phyloP scores from a whole-genome alignment of 306 rosid species.

The Senna siamea region DNA sequence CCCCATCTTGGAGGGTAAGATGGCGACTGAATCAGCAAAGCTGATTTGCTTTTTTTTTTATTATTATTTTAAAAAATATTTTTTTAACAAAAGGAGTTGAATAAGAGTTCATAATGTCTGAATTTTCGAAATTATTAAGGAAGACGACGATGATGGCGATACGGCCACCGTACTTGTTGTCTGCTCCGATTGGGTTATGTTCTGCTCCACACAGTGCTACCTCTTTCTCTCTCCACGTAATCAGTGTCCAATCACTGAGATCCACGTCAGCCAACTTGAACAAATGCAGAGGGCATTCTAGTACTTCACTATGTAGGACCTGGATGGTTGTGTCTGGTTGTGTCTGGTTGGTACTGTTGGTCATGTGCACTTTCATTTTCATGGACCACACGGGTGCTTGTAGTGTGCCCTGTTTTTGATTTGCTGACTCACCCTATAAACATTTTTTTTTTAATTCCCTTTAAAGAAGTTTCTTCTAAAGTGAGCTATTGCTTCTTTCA shows the following conservation, averaged over 20 bases:
- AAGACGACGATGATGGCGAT: not conserved
- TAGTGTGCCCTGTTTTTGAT: not conserved
- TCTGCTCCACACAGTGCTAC: not conserved
- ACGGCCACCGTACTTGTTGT: not conserved
- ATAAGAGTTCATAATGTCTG: slow-evolving; percentile 12
- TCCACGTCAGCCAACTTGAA: slow-evolving; percentile 20
- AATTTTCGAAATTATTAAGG: slow-evolving; percentile 39
- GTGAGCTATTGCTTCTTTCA: not conserved
- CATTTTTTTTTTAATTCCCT: too few species aligned
- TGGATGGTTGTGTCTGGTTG: not conserved
- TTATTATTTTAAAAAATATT: not conserved
- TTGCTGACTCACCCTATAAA: not conserved
- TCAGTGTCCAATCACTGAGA: not conserved
- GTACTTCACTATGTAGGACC: slow-evolving; percentile 6
- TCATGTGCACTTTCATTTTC: not conserved
- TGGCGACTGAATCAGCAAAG: slow-evolving; percentile 10
- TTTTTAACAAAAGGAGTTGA: not conserved
- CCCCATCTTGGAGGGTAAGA: not conserved
- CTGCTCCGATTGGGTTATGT: slow-evolving; percentile 13
- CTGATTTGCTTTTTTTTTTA: not conserved
- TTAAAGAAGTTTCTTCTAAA: not conserved
- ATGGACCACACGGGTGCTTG: not conserved
- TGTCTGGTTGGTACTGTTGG: not conserved
- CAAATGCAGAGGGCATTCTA: not conserved
- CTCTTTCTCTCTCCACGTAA: not conserved